phyloP scores from a whole-genome alignment of 768 basidiomycete species.

The Leccinum longicurvipes region DNA sequence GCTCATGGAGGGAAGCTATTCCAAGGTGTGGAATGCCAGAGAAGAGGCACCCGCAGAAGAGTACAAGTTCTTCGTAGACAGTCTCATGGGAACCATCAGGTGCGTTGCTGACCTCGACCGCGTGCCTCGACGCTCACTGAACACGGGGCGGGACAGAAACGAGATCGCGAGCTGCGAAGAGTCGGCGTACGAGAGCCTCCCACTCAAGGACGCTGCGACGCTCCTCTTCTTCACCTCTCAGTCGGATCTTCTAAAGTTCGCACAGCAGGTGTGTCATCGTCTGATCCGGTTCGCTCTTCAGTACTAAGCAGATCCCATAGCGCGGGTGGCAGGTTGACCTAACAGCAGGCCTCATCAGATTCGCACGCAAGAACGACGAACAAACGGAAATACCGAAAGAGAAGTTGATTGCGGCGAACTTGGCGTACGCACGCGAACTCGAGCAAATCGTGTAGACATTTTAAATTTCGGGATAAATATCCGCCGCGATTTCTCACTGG shows the following conservation, averaged over 20 bases:
- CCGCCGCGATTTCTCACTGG: neutral
- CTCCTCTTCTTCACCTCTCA: slow-evolving; percentile 87
- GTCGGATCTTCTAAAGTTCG: slow-evolving; percentile 80
- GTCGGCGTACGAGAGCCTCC: slow-evolving; percentile 87
- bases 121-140: slow-evolving; percentile 2
- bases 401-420: slow-evolving; percentile 72
- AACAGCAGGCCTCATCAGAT: slow-evolving; percentile 63
- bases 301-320: slow-evolving; percentile 36
- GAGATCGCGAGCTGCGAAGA: slow-evolving; percentile 98
- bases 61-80: slow-evolving; percentile 92
- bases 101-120: slow-evolving; percentile 29
- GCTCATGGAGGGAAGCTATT: slow-evolving; percentile 99
- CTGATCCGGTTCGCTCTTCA: neutral
- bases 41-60: slow-evolving; percentile 91
- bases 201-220: slow-evolving; percentile 84
- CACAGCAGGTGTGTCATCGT: slow-evolving; percentile 57
- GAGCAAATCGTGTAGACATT: slow-evolving; percentile 82
- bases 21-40: slow-evolving; percentile 95
- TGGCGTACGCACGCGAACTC: slow-evolving; percentile 81
- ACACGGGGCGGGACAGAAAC: slow-evolving; percentile 48
- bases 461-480: neutral
- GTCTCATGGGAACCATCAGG: slow-evolving; percentile 93
- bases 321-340: slow-evolving; percentile 85
- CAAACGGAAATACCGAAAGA: slow-evolving; percentile 82
- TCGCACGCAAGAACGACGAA: slow-evolving; percentile 79